These are phyloP conservation scores for Debaryomycetaceae sp. DNA, from an alignment of 1,139 yeast species.

Conservation along the genomic window DNA sequence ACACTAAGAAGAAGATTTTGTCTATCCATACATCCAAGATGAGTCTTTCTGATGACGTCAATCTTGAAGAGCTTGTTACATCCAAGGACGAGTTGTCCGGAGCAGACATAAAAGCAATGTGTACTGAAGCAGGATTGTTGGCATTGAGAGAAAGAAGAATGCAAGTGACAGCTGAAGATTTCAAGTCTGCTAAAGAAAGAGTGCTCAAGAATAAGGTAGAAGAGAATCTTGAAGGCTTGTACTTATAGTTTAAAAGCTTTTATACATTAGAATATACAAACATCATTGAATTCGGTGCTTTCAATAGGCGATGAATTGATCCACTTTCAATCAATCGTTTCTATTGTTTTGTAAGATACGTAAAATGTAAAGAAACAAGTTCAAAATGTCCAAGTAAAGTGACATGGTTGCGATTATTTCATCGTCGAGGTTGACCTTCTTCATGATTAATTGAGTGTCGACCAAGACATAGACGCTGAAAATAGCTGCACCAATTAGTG, in stretches of 20 bases:
- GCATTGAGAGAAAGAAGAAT: constrained; percentile 97
- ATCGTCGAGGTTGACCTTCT: constrained; percentile 80
- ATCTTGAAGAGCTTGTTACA: constrained; percentile 83
- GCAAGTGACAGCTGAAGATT: constrained; percentile 96
- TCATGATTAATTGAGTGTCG: constrained; percentile 80
- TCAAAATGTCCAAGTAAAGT: constrained; percentile 76
- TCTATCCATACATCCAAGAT: constrained; percentile 92
- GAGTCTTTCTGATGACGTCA: constrained; percentile 85
- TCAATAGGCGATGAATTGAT: too few relatives aligned
- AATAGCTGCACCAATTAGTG: constrained; percentile 69
- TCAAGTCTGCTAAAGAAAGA: constrained; percentile 91
- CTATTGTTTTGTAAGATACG: constrained; percentile 54
- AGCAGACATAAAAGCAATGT: constrained; percentile 97
- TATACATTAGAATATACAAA: constrained; percentile 3
- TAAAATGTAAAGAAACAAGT: constrained; percentile 73
- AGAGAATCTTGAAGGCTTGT: constrained; percentile 93
- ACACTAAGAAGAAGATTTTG: constrained; percentile 89
- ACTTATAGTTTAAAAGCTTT: constrained; percentile 46
- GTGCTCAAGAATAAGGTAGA: constrained; percentile 97
- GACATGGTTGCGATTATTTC: constrained; percentile 77
- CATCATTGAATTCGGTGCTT: not conserved
- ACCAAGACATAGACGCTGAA: constrained; percentile 72
- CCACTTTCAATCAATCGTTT: constrained; percentile 22
- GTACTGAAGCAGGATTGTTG: constrained; percentile 95
- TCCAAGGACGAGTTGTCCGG: constrained; percentile 95